A percentile compares a stretch with the other conserved stretches of the same genome.
Evolutionary conservation across 2,329 filamentous ascomycete genomes (phyloP).

Genomic region (Fusarium nelsonii): DNA sequence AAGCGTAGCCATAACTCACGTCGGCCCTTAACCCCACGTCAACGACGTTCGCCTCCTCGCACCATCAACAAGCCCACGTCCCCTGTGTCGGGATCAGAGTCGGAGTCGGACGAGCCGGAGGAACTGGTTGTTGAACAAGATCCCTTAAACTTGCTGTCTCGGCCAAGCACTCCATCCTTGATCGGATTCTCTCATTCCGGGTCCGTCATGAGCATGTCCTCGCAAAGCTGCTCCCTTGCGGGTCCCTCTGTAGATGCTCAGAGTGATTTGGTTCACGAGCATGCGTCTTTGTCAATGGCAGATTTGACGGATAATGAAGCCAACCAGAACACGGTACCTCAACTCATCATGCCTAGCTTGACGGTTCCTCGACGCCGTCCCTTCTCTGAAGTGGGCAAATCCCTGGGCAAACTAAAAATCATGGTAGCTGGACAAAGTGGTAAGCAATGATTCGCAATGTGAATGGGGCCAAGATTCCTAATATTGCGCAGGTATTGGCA

Average conservation of each 20-base stretch:
- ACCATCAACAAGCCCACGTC: constrained; percentile 30
- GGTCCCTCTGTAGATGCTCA: constrained; percentile 56
- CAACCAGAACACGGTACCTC: constrained; percentile 63
- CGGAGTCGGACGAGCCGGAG: constrained; percentile 24
- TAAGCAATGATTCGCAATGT: constrained; percentile 52
- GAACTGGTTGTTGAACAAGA: constrained; percentile 37
- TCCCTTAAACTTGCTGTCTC: constrained; percentile 38
- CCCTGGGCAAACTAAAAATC: constrained; percentile 88
- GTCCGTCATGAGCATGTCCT: constrained; percentile 61
- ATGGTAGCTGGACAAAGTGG: constrained; percentile 84
- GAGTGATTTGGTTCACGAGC: constrained; percentile 44
- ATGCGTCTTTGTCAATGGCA: constrained; percentile 30
- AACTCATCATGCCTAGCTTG: constrained; percentile 98
- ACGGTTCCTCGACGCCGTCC: constrained; percentile 89
- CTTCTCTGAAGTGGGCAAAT: constrained; percentile 88
- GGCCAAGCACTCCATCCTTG: constrained; percentile 48
- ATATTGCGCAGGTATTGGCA: constrained; percentile 75
- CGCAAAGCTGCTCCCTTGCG: constrained; percentile 64
- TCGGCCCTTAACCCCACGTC: constrained; percentile 38
- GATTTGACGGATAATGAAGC: constrained; percentile 34
- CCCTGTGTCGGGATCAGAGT: constrained; percentile 29
- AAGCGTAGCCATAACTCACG: constrained; percentile 40
- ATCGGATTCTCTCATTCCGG: constrained; percentile 46
- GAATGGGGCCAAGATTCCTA: constrained; percentile 2
- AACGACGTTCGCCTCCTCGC: constrained; percentile 32